phyloP scores from a whole-genome alignment of 441 rosid species.

The Pelargonium fulgidum region DNA sequence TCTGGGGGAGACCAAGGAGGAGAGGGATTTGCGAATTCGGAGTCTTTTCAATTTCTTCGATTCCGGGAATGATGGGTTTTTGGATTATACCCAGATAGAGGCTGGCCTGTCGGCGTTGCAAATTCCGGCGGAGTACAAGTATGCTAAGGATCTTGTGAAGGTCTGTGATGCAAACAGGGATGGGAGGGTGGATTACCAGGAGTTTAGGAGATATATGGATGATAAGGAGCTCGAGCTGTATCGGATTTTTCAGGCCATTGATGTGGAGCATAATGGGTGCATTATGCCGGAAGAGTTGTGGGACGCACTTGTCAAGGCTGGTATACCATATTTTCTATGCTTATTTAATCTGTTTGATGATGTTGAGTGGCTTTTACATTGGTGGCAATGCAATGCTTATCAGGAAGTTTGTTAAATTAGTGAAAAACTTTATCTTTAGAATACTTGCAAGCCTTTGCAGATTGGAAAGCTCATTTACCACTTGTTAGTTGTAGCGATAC shows the following conservation, averaged over 20 bases:
- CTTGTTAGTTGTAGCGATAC: neutral
- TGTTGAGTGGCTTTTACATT: too few species aligned
- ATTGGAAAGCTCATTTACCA: too few species aligned
- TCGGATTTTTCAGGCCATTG: slow-evolving; percentile 81
- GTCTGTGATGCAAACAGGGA: slow-evolving; percentile 86
- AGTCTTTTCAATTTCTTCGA: slow-evolving; percentile 79
- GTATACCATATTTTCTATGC: slow-evolving; percentile 34
- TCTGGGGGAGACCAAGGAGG: slow-evolving; percentile 71
- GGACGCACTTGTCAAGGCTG: slow-evolving; percentile 90
- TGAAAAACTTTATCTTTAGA: neutral
- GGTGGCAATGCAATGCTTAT: neutral
- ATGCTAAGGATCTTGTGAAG: slow-evolving; percentile 75
- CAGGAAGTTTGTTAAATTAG: neutral
- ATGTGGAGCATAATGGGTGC: slow-evolving; percentile 94
- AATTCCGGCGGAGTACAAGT: slow-evolving; percentile 81
- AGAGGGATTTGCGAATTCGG: slow-evolving; percentile 69
- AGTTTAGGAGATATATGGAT: slow-evolving; percentile 86
- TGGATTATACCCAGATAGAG: slow-evolving; percentile 82
- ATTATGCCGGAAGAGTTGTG: slow-evolving; percentile 92
- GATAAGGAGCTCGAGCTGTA: slow-evolving; percentile 93
- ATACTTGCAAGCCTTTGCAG: slow-evolving; percentile 1
- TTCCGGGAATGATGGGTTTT: slow-evolving; percentile 47
- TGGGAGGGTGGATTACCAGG: slow-evolving; percentile 77
- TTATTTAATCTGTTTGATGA: neutral
- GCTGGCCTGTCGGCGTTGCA: slow-evolving; percentile 69